These are phyloP conservation scores for Ceratocystis cubensis DNA, from an alignment of 2,329 filamentous ascomycete species.

Conservation along the genomic window DNA sequence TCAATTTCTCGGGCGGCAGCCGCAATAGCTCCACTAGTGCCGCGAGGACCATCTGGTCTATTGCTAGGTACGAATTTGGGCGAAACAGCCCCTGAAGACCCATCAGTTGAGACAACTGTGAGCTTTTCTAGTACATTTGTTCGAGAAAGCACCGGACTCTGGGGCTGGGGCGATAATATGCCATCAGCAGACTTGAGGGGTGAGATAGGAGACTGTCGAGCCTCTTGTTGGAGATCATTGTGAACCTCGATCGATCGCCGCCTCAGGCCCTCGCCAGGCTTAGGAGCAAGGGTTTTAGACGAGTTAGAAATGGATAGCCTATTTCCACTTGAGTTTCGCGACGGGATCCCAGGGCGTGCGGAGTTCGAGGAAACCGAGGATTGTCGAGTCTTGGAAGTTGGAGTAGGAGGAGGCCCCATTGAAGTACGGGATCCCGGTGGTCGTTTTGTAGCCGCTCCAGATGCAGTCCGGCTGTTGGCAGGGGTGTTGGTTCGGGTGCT, in stretches of 20 bases:
- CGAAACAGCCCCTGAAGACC: slow-evolving; percentile 24
- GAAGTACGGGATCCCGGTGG: slow-evolving; percentile 45
- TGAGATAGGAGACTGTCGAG: slow-evolving; percentile 27
- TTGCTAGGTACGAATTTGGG: slow-evolving; percentile 23
- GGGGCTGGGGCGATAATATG: slow-evolving; percentile 37
- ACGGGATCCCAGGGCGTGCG: slow-evolving; percentile 27
- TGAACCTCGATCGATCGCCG: slow-evolving; percentile 34
- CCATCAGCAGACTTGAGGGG: slow-evolving; percentile 41
- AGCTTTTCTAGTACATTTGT: slow-evolving; percentile 39
- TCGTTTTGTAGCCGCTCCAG: slow-evolving; percentile 15
- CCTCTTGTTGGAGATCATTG: slow-evolving; percentile 10
- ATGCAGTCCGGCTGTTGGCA: slow-evolving; percentile 35
- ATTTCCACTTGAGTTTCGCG: slow-evolving; percentile 31
- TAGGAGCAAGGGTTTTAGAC: slow-evolving; percentile 10
- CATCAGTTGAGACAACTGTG: slow-evolving; percentile 20
- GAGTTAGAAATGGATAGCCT: slow-evolving; percentile 15
- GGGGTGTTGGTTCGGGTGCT: slow-evolving; percentile 55
- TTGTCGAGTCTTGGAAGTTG: slow-evolving; percentile 35
- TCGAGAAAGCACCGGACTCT: slow-evolving; percentile 39
- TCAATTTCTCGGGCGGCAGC: slow-evolving; percentile 59
- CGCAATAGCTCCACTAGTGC: slow-evolving; percentile 35
- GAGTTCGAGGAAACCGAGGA: slow-evolving; percentile 34
- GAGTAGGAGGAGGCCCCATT: slow-evolving; percentile 53
- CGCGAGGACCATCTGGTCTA: slow-evolving; percentile 22
- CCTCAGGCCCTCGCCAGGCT: slow-evolving; percentile 24